Base-by-base conservation (phyloP, 192 early-diverging fungal genomes). In the Gaertneriomyces semiglobifer region DNA sequence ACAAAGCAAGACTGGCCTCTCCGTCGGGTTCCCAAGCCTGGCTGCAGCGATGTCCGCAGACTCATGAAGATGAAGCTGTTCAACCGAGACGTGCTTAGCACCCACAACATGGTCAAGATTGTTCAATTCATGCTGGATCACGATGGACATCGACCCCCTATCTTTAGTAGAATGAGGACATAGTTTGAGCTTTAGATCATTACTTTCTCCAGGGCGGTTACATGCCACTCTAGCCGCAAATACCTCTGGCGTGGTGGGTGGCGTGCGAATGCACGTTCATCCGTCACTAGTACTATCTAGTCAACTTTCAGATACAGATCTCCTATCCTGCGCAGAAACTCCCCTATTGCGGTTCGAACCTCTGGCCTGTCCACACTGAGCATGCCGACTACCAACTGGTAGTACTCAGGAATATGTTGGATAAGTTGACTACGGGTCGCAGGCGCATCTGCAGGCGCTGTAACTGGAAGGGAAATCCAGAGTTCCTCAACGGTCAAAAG, bases 291-390 rank as follows among this genome's bases (percentile, higher is more conserved):
- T 33, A 33, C 25, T 33, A 33, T 33, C 25, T 33, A 33, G 25
- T 33, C 25, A 33, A 53, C 63, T 7, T 43, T 7, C 7, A 80
- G 60, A 50, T 79, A 55, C 44, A 74, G 74, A 11, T 81, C 77
- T 12, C 75, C 80, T 20, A 81, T 70, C 33, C 63, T 63, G 42
- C 72, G 74, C 67, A 81, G 60, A 58, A 81, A 81, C 55, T 66
- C 77, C 47, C 77, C 74, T 40, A 81, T 41, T 14, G 68, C 77
- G 44, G 56, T 53, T 40, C 80, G 60, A 44, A 81, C 80, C 51
- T 78, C 77, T 19, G 68, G 57, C 7, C 77, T 68, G 45, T 81
- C 80, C 5, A 69, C 75, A 7, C 62, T 61, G 69, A 81, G 65
- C 75, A 77, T 81, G 20, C 60, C 48, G 45, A 81, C 71, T 16